phyloP scores from a whole-genome alignment of 2,329 filamentous ascomycete species.

The Trichoderma breve region DNA sequence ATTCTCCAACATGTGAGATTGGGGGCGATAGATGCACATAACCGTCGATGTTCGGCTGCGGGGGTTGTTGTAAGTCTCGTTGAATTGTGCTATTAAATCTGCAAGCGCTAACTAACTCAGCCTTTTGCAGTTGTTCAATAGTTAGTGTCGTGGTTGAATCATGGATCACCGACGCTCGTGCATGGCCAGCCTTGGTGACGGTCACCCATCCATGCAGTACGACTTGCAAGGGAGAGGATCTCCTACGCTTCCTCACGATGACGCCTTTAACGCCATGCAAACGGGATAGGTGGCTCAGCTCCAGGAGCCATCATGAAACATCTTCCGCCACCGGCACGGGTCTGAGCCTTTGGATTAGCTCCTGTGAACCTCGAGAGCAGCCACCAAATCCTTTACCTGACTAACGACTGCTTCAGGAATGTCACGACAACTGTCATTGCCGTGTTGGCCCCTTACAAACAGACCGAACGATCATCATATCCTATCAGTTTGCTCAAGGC shows the following conservation, averaged over 20 bases:
- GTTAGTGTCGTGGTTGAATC: neutral
- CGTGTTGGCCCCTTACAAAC: conserved; percentile 37
- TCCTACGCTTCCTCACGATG: neutral
- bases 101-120: no score
- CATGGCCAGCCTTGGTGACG: neutral
- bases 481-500: conserved; percentile 44
- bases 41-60: neutral
- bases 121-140: neutral
- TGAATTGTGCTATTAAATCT: neutral
- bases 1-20: neutral
- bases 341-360: conserved; percentile 25
- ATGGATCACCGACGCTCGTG: neutral
- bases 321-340: conserved; percentile 24
- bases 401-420: conserved; percentile 36
- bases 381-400: conserved; percentile 41
- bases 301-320: conserved; percentile 27
- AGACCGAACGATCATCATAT: conserved; percentile 34
- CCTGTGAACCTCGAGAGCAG: conserved; percentile 24
- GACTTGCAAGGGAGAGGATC: neutral
- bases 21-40: neutral
- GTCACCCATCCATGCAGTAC: neutral
- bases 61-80: neutral
- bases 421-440: conserved; percentile 40
- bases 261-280: conserved; percentile 27
- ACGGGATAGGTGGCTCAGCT: conserved; percentile 15